These are phyloP conservation scores for Liriodendron chinense DNA, from an alignment of 164 flowering plant species.

Conservation along the genomic window DNA sequence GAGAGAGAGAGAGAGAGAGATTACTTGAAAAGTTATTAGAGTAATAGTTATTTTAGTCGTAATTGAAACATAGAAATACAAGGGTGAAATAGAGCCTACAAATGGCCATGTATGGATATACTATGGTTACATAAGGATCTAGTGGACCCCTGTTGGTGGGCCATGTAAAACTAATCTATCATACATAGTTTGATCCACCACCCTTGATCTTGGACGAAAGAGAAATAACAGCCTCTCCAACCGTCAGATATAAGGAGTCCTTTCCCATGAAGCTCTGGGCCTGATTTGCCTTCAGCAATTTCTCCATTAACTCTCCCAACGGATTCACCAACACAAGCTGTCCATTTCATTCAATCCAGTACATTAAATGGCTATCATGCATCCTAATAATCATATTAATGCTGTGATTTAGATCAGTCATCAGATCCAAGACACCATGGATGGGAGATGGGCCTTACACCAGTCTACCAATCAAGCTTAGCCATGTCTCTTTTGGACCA, in stretches of 20 bases:
- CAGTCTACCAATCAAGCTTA: no score
- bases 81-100: background rate
- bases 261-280: constrained; percentile 33
- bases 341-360: background rate
- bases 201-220: constrained; percentile 47
- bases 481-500: no score
- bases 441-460: no score
- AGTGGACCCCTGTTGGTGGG: background rate
- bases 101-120: background rate
- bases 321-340: constrained; percentile 92
- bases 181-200: constrained; percentile 22
- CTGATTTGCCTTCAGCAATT: constrained; percentile 54
- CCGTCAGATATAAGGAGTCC: constrained; percentile 63
- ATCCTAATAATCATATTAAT: background rate
- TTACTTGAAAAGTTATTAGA: no score
- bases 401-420: background rate
- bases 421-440: no score
- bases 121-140: background rate
- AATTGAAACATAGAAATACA: background rate
- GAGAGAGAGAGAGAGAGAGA: no score
- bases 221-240: constrained; percentile 72
- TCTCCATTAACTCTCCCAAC: constrained; percentile 73
- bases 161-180: background rate
- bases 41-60: background rate
- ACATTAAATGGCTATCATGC: no score